Evolutionary conservation across 495 filamentous ascomycete species (phyloP), one percentile per base, ranked within the genome.

Genomic region (Delitschia confertaspora): DNA sequence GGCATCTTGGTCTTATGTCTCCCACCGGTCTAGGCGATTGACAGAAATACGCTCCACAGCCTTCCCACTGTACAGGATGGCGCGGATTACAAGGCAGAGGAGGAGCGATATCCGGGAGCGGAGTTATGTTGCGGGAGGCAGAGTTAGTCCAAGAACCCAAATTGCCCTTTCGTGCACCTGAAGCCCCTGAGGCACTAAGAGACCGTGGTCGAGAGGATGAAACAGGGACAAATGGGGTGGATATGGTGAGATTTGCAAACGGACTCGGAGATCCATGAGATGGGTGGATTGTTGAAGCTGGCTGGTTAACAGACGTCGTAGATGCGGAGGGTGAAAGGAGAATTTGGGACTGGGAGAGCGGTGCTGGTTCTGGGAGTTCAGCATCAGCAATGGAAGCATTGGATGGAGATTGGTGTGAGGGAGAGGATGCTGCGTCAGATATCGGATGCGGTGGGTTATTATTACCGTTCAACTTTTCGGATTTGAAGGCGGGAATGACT

Each of bases 11-110:
- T 3, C 73, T 65, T 23, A 67, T 66, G 51, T 78, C 74, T 4
- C 71, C 69, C 10, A 70, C 48, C 2, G 66, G 61, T 16, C 71
- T 65, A 24, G 65, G 67, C 32, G 65, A 64, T 2, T 71, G 74
- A 41, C 74, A 78, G 46, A 74, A 72, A 53, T 74, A 76, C 3
- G 71, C 69, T 33, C 72, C 72, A 45, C 74, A 78, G 21, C 74
- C 74, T 57, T 71, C 67, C 74, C 74, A 75, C 45, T 65, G 67
- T 11, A 62, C 59, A 10, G 59, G 59, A 46, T 62, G 59, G 6
- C 51, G 49, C 33, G 7, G 66, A 47, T 27, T 64, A 60, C 34
- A 69, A 61, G 55, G 67, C 61, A 55, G 63, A 62, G 33, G 64
- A 49, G 21, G 62, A 64, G n/a, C 60, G 20, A 19, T 33, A 10